Percentiles rank a stretch among this genome's conserved stretches.
phyloP scores from a whole-genome alignment of 768 basidiomycete species.

The Termitomyces sp. region DNA sequence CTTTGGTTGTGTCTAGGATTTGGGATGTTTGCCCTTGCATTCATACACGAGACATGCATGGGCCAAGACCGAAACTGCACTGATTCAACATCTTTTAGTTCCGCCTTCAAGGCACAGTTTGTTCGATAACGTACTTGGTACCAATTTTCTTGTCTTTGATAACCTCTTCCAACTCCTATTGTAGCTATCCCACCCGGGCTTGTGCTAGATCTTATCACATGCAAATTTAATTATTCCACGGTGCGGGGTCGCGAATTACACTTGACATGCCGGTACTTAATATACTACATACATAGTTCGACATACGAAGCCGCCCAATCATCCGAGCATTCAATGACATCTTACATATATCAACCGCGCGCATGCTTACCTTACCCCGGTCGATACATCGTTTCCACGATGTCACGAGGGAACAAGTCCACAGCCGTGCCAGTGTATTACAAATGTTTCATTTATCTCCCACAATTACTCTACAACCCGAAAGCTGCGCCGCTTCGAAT shows the following conservation, averaged over 20 bases:
- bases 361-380: background rate
- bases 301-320: background rate
- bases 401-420: slow-evolving; percentile 3
- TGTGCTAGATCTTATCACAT: too few relatives aligned
- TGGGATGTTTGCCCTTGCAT: background rate
- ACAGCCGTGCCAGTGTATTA: background rate
- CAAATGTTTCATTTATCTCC: background rate
- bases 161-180: too few relatives aligned
- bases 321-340: background rate
- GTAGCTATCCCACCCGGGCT: too few relatives aligned
- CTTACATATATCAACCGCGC: background rate
- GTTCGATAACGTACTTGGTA: background rate
- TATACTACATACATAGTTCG: background rate
- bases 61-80: slow-evolving; percentile 5
- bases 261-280: too few relatives aligned
- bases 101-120: background rate
- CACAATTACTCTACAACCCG: background rate
- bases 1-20: slow-evolving; percentile 1
- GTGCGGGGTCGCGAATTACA: too few relatives aligned
- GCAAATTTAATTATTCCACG: too few relatives aligned
- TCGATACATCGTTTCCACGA: background rate
- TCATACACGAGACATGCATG: slow-evolving; percentile 6
- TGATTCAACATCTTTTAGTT: background rate
- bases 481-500: slow-evolving; percentile 3
- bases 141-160: too few relatives aligned